Percentiles rank a stretch among this genome's conserved stretches.
These are phyloP conservation scores for Alternaria triticimaculans DNA, from an alignment of 2,329 filamentous ascomycete species.

Conservation along the genomic window DNA sequence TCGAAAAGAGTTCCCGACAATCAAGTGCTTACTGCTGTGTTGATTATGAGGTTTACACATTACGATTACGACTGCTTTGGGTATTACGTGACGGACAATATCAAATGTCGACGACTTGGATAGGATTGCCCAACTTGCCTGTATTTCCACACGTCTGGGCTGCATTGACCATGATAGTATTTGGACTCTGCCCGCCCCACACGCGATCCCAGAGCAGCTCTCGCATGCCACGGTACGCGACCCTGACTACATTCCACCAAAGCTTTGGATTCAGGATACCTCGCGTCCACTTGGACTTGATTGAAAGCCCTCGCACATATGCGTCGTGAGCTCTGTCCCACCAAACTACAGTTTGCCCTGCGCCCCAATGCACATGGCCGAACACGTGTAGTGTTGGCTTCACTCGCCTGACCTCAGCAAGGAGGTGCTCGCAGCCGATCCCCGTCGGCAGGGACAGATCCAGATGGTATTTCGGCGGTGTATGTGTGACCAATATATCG, in stretches of 20 bases:
- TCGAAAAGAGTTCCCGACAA: conserved; percentile 43
- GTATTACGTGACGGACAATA: conserved; percentile 27
- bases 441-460: conserved; percentile 64
- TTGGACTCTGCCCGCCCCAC: conserved; percentile 61
- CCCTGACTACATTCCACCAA: conserved; percentile 60
- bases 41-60: conserved; percentile 34
- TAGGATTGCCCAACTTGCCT: conserved; percentile 56
- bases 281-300: conserved; percentile 46
- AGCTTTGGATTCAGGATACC: conserved; percentile 48
- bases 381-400: conserved; percentile 81
- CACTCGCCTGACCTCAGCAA: conserved; percentile 76
- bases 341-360: conserved; percentile 72
- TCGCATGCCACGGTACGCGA: conserved; percentile 60
- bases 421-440: conserved; percentile 73
- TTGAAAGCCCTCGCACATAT: conserved; percentile 70
- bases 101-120: conserved; percentile 53
- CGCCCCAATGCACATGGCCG: conserved; percentile 81
- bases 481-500: conserved; percentile 83
- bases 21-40: conserved; percentile 39
- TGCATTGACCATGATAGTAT: conserved; percentile 67
- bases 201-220: conserved; percentile 66
- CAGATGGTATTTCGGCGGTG: conserved; percentile 76
- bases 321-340: conserved; percentile 76
- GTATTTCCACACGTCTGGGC: conserved; percentile 60
- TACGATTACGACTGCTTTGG: conserved; percentile 32